These are phyloP conservation scores for Orbilia ellipsospora DNA, from an alignment of 2,329 filamentous ascomycete genomes.

Conservation along the genomic window DNA sequence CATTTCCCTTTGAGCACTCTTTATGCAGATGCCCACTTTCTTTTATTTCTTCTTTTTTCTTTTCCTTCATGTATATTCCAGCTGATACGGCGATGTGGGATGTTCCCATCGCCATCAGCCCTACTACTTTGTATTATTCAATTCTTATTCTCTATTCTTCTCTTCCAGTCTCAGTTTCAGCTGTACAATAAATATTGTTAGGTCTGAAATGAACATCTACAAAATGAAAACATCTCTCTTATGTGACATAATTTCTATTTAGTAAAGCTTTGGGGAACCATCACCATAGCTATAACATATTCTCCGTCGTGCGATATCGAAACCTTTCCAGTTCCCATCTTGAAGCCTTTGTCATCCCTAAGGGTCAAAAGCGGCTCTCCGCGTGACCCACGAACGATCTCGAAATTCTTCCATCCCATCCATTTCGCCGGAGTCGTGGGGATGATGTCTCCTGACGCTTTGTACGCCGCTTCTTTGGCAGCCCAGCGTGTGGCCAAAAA, in stretches of 20 bases:
- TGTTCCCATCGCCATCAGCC: background rate
- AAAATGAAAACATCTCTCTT: background rate
- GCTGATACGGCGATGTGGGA: background rate
- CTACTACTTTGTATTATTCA: conserved; percentile 11
- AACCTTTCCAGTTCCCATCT: conserved; percentile 50
- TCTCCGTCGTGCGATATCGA: conserved; percentile 59
- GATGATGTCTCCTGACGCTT: conserved; percentile 54
- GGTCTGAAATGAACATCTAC: background rate
- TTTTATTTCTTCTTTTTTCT: conserved; percentile 4
- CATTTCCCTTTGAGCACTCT: conserved; percentile 28
- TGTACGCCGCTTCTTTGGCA: conserved; percentile 59
- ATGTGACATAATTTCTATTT: background rate
- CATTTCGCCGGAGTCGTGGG: conserved; percentile 48
- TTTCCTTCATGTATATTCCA: conserved; percentile 52
- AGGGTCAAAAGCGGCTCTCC: conserved; percentile 39
- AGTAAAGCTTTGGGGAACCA: conserved; percentile 49
- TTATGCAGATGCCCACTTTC: conserved; percentile 25
- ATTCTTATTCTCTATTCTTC: background rate
- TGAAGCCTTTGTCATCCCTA: conserved; percentile 11
- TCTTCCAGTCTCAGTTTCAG: background rate
- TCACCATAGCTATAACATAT: conserved; percentile 58
- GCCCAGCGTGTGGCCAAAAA: conserved; percentile 59
- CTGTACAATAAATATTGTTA: no score
- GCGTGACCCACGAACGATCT: conserved; percentile 32
- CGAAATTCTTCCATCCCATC: conserved; percentile 57